These are phyloP conservation scores for Cetraspora pellucida DNA, from an alignment of 192 early-diverging fungal species.

Conservation along the genomic window DNA sequence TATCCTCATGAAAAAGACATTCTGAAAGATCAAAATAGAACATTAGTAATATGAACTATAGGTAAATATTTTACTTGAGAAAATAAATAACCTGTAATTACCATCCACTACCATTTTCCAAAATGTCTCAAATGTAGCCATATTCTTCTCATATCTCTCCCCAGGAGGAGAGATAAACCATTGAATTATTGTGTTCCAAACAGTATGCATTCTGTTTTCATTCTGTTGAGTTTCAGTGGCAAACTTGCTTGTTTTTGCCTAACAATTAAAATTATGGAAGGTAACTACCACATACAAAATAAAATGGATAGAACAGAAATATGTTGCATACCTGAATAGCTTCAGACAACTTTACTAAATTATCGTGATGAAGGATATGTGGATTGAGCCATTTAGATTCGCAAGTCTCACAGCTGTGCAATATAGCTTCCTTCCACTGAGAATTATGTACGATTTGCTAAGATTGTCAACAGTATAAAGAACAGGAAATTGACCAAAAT, in stretches of 20 bases:
- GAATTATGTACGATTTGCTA: constrained; percentile 3
- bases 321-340: background rate
- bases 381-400: background rate
- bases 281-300: background rate
- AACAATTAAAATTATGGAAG: background rate
- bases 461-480: background rate
- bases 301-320: background rate
- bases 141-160: constrained; percentile 7
- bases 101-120: constrained; percentile 81
- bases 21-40: constrained; percentile 45
- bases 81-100: constrained; percentile 35
- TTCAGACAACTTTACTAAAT: constrained; percentile 18
- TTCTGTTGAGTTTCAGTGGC: constrained; percentile 1
- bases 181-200: constrained; percentile 4
- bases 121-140: constrained; percentile 70
- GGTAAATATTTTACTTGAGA: background rate
- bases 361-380: constrained; percentile 7
- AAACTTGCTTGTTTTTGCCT: background rate
- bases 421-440: background rate
- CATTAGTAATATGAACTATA: background rate
- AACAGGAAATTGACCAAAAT: no score
- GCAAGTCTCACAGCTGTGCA: background rate
- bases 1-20: constrained; percentile 70
- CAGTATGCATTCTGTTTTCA: constrained; percentile 70
- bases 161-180: background rate